phyloP scores from a whole-genome alignment of 176 grass and related monocot species.

The Carex cristatella region DNA sequence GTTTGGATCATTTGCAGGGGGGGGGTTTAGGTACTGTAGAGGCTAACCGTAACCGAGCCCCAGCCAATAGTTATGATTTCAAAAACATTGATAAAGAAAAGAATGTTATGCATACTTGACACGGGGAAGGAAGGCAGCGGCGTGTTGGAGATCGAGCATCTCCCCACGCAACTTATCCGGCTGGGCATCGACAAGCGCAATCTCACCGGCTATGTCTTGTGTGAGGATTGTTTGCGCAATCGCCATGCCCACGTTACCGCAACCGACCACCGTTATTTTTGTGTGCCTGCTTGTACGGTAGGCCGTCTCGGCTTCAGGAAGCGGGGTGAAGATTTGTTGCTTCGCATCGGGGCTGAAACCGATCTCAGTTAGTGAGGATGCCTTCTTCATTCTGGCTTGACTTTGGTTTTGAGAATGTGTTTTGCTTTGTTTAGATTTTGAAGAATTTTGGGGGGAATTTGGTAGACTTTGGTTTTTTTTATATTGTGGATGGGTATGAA shows the following conservation, averaged over 20 bases:
- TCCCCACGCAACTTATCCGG: slow-evolving; percentile 79
- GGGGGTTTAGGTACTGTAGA: background rate
- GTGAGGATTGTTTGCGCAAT: slow-evolving; percentile 97
- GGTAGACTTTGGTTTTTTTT: background rate
- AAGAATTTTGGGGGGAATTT: background rate
- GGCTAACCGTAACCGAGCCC: background rate
- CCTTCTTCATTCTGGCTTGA: slow-evolving; percentile 42
- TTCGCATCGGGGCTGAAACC: slow-evolving; percentile 43
- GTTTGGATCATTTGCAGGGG: background rate
- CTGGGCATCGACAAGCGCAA: slow-evolving; percentile 73
- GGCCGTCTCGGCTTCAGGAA: slow-evolving; percentile 14
- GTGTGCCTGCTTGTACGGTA: slow-evolving; percentile 25
- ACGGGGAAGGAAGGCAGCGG: slow-evolving; percentile 85
- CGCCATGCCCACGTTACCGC: slow-evolving; percentile 93
- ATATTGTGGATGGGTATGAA: background rate
- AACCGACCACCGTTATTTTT: slow-evolving; percentile 70
- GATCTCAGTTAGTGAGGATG: slow-evolving; percentile 49
- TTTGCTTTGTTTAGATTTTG: background rate
- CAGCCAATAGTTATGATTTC: background rate
- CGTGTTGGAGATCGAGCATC: slow-evolving; percentile 97
- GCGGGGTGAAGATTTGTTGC: slow-evolving; percentile 36
- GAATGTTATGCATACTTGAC: slow-evolving; percentile 19
- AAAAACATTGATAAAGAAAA: background rate
- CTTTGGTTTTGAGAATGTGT: background rate
- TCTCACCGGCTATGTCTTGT: slow-evolving; percentile 70